Evolutionary conservation across 2,329 filamentous ascomycete species (phyloP).

Genomic region (Ascochyta fabae): DNA sequence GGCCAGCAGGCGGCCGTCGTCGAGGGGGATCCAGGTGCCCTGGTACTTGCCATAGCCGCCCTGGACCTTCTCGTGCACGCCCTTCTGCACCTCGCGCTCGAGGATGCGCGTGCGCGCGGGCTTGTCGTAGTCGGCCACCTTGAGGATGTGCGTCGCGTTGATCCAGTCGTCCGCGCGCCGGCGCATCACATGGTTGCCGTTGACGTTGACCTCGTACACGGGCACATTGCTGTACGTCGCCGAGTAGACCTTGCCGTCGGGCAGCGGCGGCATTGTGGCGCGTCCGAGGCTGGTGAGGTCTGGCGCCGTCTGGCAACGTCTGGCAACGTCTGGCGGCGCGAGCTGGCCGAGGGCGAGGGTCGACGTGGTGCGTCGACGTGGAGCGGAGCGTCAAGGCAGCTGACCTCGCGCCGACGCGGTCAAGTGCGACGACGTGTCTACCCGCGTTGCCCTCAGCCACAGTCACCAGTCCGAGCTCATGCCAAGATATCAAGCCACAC

Average conservation of each 20-base stretch:
- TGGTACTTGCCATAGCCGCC: conserved; percentile 99
- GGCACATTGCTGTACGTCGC: conserved; percentile 81
- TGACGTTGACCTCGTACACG: conserved; percentile 92
- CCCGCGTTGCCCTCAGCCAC: neutral
- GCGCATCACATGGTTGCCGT: conserved; percentile 93
- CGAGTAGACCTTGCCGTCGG: conserved; percentile 63
- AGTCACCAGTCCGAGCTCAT: too few species aligned
- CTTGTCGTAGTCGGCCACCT: conserved; percentile 96
- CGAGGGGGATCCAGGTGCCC: conserved; percentile 95
- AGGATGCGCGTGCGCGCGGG: conserved; percentile 92
- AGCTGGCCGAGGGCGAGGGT: neutral
- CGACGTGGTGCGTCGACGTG: neutral
- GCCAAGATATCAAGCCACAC: too few species aligned
- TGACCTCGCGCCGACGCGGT: conserved; percentile 11
- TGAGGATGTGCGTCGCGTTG: conserved; percentile 98
- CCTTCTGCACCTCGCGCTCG: conserved; percentile 96
- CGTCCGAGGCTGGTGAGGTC: too few species aligned
- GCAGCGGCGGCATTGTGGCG: conserved; percentile 46
- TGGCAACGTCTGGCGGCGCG: too few species aligned
- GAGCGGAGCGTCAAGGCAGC: neutral
- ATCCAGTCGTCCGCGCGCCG: conserved; percentile 94
- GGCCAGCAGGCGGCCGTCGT: conserved; percentile 80
- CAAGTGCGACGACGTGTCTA: conserved; percentile 1
- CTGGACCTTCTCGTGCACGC: conserved; percentile 95
- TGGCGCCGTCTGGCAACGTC: too few species aligned